Base-by-base conservation (phyloP, 306 rosid species). In the Trifolium repens region DNA sequence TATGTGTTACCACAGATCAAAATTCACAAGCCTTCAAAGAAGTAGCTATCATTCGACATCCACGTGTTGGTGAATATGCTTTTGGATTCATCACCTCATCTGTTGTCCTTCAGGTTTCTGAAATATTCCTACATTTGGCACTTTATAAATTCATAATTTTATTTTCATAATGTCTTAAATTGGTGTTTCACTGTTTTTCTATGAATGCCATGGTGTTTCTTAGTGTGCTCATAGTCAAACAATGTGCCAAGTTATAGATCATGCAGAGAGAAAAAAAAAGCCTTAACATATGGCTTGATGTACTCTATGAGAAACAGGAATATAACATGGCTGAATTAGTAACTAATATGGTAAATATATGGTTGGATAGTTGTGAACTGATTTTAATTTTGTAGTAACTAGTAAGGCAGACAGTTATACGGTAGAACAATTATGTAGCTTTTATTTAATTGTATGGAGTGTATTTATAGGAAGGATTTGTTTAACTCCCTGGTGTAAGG, bases 11-110 rank as follows among this genome's bases (percentile, higher is more conserved):
- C 59, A 68, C 83, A 93, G 98, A 93, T 86, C 98, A 93, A 86
- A 93, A 91, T 58, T 85, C 93, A 24, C 93, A 91, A 65, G 98
- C 98, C 60, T 93, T 93, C 80, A 91, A 93, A 89, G 98, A 93
- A 86, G 98, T 93, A 74, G 98, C 98, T 53, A 91, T 93, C 77
- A 93, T 93, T 76, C 91, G 97, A 83, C 98, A 93, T 85, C 98
- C 98, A 39, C 98, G 98, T 75, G 76, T 93, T 81, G 98, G 98
- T 66, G 98, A 93, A 93, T 93, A 93, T 84, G 98, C 98, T 46
- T 91, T 93, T 77, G 98, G 97, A 72, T 93, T 93, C 88, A 93
- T 93, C 58, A 93, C 98, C 37, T 93, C 98, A 62, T 87, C 91
- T 1, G 91, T 93, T 59, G 75, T 84, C 77, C 97, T 93, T 75